These are phyloP conservation scores for Glycine soja DNA, from an alignment of 306 rosid genomes.

Conservation along the genomic window DNA sequence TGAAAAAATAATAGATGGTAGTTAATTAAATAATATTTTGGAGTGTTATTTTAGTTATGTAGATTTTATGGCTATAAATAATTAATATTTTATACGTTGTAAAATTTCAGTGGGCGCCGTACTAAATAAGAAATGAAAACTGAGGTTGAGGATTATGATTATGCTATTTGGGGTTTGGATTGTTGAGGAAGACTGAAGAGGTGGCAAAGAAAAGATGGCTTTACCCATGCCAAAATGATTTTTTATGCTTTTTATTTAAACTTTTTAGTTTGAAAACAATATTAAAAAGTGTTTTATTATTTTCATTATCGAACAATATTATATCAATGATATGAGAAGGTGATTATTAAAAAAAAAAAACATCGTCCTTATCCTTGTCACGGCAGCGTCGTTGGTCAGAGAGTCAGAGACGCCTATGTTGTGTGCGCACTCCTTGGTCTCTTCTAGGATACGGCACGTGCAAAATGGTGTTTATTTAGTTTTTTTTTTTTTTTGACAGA, in stretches of 20 bases:
- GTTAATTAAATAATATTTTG: background rate
- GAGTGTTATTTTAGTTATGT: slow-evolving; percentile 26
- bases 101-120: background rate
- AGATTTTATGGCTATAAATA: background rate
- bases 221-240: slow-evolving; percentile 26
- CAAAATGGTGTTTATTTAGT: slow-evolving; percentile 7
- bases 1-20: background rate
- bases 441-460: slow-evolving; percentile 47
- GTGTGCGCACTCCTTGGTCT: slow-evolving; percentile 32
- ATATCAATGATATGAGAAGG: background rate
- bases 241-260: background rate
- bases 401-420: slow-evolving; percentile 54
- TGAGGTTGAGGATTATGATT: slow-evolving; percentile 40
- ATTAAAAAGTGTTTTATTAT: background rate
- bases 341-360: background rate
- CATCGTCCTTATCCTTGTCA: slow-evolving; percentile 29
- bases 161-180: slow-evolving; percentile 31
- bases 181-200: slow-evolving; percentile 2
- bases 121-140: slow-evolving; percentile 23
- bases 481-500: background rate
- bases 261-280: background rate
- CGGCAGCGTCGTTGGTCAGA: slow-evolving; percentile 51
- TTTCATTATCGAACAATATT: background rate
- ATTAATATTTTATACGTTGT: slow-evolving; percentile 12
- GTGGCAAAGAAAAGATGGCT: slow-evolving; percentile 1